Conservation (phyloP, 2,329 filamentous ascomycete genomes). For the Claviceps purpurea region DNA sequence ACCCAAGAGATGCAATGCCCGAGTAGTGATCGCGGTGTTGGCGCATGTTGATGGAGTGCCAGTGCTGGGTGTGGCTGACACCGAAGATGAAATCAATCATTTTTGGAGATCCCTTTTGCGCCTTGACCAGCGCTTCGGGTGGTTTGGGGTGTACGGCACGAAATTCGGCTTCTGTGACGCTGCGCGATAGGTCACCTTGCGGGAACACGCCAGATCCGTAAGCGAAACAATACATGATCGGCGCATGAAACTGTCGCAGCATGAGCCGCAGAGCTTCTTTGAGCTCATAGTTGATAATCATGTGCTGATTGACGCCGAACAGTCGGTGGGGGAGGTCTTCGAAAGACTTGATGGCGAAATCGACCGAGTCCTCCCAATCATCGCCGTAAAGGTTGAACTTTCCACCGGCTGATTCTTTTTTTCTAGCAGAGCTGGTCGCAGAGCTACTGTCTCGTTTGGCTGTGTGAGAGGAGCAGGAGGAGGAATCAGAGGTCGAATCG, state of each 20-base stretch:
- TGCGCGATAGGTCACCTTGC: conserved; percentile 44
- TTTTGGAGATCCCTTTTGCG: conserved; percentile 78
- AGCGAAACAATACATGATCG: conserved; percentile 91
- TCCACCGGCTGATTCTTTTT: conserved; percentile 14
- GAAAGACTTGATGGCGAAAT: conserved; percentile 29
- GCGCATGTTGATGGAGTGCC: conserved; percentile 83
- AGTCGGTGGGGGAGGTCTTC: conserved; percentile 31
- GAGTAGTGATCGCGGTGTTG: conserved; percentile 93
- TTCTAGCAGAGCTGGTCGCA: conserved; percentile 1
- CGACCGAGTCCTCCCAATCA: conserved; percentile 30
- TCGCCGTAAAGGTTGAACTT: conserved; percentile 25
- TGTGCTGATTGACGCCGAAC: conserved; percentile 93
- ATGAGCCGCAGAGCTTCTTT: conserved; percentile 81
- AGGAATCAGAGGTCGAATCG: not conserved
- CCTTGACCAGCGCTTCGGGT: conserved; percentile 65
- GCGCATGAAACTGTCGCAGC: conserved; percentile 80
- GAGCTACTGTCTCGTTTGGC: conserved; percentile 7
- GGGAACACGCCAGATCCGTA: conserved; percentile 96
- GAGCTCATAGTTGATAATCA: conserved; percentile 89
- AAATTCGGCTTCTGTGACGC: conserved; percentile 42
- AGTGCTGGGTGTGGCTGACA: conserved; percentile 87
- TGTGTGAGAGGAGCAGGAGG: conserved; percentile 1
- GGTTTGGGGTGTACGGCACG: conserved; percentile 67
- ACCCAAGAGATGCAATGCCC: conserved; percentile 67
- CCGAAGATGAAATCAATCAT: conserved; percentile 99